A percentile compares a stretch with the other conserved stretches of the same genome.
These are phyloP conservation scores for Chamaecyparis obtusa DNA, from an alignment of 75 land plant genomes.

Conservation along the genomic window DNA sequence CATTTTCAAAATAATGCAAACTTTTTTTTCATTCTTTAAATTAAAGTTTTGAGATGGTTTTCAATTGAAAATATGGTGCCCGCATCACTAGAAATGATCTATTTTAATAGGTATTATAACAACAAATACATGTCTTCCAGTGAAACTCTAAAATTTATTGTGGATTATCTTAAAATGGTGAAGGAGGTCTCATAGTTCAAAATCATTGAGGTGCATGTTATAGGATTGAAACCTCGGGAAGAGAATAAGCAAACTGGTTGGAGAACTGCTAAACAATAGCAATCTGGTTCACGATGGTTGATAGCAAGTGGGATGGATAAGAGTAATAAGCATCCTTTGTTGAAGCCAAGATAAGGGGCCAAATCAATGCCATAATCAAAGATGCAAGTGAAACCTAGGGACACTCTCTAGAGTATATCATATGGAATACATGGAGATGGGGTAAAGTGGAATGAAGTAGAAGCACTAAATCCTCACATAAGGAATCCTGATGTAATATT, in stretches of 20 bases:
- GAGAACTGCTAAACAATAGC: slow-evolving; percentile 70
- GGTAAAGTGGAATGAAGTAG: slow-evolving; percentile 52
- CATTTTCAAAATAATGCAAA: no score
- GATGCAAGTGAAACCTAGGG: slow-evolving; percentile 45
- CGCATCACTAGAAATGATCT: no score
- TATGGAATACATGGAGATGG: slow-evolving; percentile 55
- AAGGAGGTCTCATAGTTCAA: slow-evolving; percentile 69
- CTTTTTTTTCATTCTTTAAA: no score
- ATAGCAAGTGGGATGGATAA: slow-evolving; percentile 94
- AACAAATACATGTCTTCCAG: no score
- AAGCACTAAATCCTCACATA: slow-evolving; percentile 54
- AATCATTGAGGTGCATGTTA: slow-evolving; percentile 78
- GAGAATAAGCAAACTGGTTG: slow-evolving; percentile 57
- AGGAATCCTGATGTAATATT: slow-evolving; percentile 67
- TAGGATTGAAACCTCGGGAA: slow-evolving; percentile 69
- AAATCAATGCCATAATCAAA: slow-evolving; percentile 32
- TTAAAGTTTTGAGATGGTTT: no score
- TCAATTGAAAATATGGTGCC: no score
- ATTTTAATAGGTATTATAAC: no score
- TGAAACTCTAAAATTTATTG: no score
- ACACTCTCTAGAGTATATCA: slow-evolving; percentile 89
- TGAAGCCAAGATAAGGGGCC: slow-evolving; percentile 47
- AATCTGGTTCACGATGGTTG: slow-evolving; percentile 94
- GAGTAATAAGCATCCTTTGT: slow-evolving; percentile 47
- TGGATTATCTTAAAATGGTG: no score